Base-by-base conservation (phyloP, 495 filamentous ascomycete species). In the Aspergillus sclerotioniger region DNA sequence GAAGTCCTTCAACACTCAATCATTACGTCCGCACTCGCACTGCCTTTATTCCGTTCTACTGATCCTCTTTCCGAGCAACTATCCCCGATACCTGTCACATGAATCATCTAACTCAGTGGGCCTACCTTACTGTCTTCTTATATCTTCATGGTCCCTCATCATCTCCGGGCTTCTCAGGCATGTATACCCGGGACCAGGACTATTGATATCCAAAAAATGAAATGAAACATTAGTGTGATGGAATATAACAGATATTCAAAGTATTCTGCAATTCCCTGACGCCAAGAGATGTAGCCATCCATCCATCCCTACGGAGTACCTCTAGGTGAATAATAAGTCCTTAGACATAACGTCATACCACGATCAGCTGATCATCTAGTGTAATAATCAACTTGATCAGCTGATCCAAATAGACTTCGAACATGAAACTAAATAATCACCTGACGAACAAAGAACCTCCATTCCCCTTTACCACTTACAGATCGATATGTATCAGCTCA, bases 61-160 rank as follows among this genome's bases (percentile, higher is more conserved):
- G 46, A 54, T 58, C 56, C 50, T 54, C 32, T 56, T 45, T 51
- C 39, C 52, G 53, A 44, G 58, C 57, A 58, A 45, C 49, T 48
- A 19, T 48, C 37, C 46, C 20, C 47, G 13, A 54, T 21, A 33
- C 46, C 29, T 58, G 55, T 54, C 29, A 41, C 50, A 58, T 29
- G 41, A 56, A 45, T 16, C 17, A 53, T 41, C 25, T n/a, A 28
- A 9, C 46, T 28, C 25, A n/a, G 15, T 31, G 28, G 15, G 7
- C 25, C 28, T 50, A 28, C 31, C 47, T 31, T 16, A 28, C 25
- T 53, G 32, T 41, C n/a, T 41, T 13, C 12, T 17, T 21, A 35
- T 41, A 43, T 44, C 54, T 46, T 56, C 44, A 21, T 35, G 49
- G 39, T 59, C 53, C 9, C 57, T 51, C 58, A 57, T 52, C 43